These are phyloP conservation scores for Aspergillus caelatus DNA, from an alignment of 2,329 filamentous ascomycete genomes.

Conservation along the genomic window DNA sequence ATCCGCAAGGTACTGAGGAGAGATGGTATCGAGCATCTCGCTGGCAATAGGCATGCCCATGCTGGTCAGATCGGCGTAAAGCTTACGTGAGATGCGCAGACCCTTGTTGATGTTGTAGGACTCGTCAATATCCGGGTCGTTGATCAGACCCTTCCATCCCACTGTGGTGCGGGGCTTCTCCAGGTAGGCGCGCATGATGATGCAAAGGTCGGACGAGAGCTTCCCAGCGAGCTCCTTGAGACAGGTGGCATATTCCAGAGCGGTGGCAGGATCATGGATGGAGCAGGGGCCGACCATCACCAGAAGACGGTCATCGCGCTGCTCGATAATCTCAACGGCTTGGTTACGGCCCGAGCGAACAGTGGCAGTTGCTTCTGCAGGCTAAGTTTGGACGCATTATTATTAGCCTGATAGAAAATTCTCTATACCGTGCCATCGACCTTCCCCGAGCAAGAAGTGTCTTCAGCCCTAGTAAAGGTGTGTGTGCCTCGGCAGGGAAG, in stretches of 20 bases:
- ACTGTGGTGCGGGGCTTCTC: conserved; percentile 98
- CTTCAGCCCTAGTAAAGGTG: background rate
- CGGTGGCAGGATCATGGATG: conserved; percentile 88
- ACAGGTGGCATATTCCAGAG: conserved; percentile 82
- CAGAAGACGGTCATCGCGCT: conserved; percentile 79
- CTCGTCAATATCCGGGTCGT: conserved; percentile 96
- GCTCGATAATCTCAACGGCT: conserved; percentile 73
- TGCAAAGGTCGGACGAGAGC: conserved; percentile 79
- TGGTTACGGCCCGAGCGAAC: conserved; percentile 53
- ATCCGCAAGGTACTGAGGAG: conserved; percentile 95
- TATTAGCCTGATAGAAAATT: background rate
- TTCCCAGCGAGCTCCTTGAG: conserved; percentile 77
- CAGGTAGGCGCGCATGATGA: conserved; percentile 98
- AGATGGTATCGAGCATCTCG: conserved; percentile 99
- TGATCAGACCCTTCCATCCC: conserved; percentile 99
- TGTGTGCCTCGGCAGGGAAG: background rate
- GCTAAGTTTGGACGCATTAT: conserved; percentile 28
- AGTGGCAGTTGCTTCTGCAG: conserved; percentile 42
- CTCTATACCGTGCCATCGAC: background rate
- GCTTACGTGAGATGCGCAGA: conserved; percentile 83
- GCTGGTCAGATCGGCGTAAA: conserved; percentile 87
- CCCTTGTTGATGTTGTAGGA: conserved; percentile 99
- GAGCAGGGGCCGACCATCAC: conserved; percentile 96
- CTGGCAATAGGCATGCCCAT: conserved; percentile 91
- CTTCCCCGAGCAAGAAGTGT: background rate